phyloP scores from a whole-genome alignment of 352 stramenopile genomes.

The Phytophthora megakarya region DNA sequence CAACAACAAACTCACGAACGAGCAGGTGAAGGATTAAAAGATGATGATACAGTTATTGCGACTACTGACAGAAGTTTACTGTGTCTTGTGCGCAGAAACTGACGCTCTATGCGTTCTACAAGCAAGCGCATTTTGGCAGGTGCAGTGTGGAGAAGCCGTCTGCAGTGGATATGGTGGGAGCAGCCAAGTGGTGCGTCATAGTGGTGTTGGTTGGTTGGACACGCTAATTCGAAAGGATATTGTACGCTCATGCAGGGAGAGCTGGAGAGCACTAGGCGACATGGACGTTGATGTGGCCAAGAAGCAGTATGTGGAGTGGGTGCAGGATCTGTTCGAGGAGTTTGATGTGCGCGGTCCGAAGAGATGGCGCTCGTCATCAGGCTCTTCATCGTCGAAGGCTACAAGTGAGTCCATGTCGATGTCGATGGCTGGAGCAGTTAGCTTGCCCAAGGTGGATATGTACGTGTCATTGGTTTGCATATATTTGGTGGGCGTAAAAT shows the following conservation, averaged over 20 bases:
- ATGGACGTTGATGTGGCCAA: constrained; percentile 63
- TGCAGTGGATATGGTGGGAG: constrained; percentile 67
- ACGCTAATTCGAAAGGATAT: background rate
- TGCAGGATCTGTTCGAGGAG: constrained; percentile 71
- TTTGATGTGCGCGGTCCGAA: constrained; percentile 58
- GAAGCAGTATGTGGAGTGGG: constrained; percentile 69
- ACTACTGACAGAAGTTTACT: constrained; percentile 19
- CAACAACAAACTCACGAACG: constrained; percentile 62
- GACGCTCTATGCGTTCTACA: constrained; percentile 84
- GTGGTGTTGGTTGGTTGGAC: background rate
- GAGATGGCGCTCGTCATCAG: constrained; percentile 26
- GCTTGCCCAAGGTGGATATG: constrained; percentile 74
- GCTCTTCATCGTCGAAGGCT: constrained; percentile 22
- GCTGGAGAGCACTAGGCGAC: constrained; percentile 63
- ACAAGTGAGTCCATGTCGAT: constrained; percentile 43
- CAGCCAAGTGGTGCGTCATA: constrained; percentile 67
- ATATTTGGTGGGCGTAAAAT: background rate
- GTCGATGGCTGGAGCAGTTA: constrained; percentile 63
- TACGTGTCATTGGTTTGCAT: constrained; percentile 27
- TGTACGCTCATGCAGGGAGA: constrained; percentile 45
- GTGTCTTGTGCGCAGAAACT: constrained; percentile 47
- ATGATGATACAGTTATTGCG: background rate
- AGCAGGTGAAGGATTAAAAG: constrained; percentile 46
- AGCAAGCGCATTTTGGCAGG: constrained; percentile 70
- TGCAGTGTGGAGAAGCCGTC: constrained; percentile 64